A percentile compares a stretch with the other conserved stretches of the same genome.
phyloP scores from a whole-genome alignment of 2,329 filamentous ascomycete species.

The Canariomyces notabilis region DNA sequence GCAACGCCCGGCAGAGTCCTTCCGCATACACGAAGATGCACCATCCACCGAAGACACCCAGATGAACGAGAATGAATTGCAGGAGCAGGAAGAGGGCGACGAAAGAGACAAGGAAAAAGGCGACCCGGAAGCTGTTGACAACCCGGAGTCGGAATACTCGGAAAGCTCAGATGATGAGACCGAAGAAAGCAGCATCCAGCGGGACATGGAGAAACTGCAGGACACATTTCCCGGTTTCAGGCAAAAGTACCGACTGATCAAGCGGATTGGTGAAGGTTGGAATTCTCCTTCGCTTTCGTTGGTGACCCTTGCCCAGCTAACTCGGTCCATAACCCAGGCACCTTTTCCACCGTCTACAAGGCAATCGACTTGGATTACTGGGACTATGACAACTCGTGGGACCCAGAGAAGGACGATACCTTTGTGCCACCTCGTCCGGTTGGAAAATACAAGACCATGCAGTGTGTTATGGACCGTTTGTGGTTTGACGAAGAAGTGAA shows the following conservation, averaged over 20 bases:
- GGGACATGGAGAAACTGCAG: constrained; percentile 85
- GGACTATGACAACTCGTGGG: constrained; percentile 81
- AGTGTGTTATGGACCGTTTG: too few species aligned
- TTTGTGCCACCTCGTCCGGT: too few species aligned
- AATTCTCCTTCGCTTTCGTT: constrained; percentile 9
- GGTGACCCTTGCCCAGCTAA: background rate
- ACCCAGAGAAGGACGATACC: constrained; percentile 61
- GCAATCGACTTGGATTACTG: constrained; percentile 89
- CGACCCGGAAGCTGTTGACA: constrained; percentile 31
- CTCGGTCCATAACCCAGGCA: constrained; percentile 53
- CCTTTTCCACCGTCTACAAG: constrained; percentile 98
- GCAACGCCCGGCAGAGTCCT: constrained; percentile 34
- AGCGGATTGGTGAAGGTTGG: constrained; percentile 91
- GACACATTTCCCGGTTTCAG: constrained; percentile 78
- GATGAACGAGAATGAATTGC: constrained; percentile 38
- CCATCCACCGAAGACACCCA: constrained; percentile 45
- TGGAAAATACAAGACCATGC: too few species aligned
- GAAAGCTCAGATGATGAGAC: constrained; percentile 57
- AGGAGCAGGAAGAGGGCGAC: constrained; percentile 28
- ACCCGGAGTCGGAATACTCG: constrained; percentile 40
- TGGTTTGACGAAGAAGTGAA: too few species aligned
- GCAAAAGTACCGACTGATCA: constrained; percentile 82
- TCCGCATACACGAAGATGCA: constrained; percentile 47
- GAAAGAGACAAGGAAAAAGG: constrained; percentile 32
- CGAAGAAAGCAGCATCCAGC: constrained; percentile 64